Evolutionary conservation across 768 basidiomycete genomes (phyloP).

Genomic region (Suillus clintonianus): DNA sequence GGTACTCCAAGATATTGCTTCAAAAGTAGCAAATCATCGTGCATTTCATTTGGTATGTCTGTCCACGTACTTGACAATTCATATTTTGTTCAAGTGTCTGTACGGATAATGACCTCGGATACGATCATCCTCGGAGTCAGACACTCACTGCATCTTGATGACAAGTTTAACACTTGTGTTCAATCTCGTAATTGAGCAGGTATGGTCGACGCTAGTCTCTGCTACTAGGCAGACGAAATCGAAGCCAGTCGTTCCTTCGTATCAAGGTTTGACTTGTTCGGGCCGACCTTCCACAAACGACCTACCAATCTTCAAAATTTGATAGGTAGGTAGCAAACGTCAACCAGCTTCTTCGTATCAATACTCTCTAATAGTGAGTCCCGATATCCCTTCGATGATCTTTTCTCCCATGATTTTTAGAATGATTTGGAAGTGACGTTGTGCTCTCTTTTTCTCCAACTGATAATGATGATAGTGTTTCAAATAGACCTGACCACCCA

Average conservation of each 20-base stretch:
- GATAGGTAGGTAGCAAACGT: neutral
- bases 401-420: too few species aligned
- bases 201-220: neutral
- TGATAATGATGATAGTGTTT: neutral
- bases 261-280: neutral
- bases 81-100: neutral
- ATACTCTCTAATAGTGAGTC: neutral
- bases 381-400: neutral
- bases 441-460: neutral
- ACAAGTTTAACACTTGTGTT: neutral
- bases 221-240: neutral
- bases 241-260: neutral
- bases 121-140: neutral
- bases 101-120: neutral
- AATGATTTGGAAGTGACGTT: neutral
- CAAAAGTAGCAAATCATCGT: neutral
- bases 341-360: neutral
- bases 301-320: neutral
- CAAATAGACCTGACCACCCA: neutral
- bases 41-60: neutral
- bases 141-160: neutral
- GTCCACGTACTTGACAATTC: neutral
- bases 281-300: neutral
- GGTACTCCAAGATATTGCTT: too few species aligned
- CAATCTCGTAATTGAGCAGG: neutral